phyloP scores from a whole-genome alignment of 257 asterid genomes.

The Prunella vulgaris region DNA sequence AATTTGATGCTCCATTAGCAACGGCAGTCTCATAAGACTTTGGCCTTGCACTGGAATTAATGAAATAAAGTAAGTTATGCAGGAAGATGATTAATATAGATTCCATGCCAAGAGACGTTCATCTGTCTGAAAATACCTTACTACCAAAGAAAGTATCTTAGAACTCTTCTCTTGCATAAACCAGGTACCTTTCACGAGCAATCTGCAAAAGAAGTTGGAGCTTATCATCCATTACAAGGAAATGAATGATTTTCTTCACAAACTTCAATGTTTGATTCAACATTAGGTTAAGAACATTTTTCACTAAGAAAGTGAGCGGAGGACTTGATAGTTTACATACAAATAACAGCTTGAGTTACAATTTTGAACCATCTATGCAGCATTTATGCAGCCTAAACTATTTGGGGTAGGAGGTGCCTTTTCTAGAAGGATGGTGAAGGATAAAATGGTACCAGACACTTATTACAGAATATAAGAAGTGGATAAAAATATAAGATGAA shows the following conservation, averaged over 20 bases:
- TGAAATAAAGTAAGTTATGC: constrained; percentile 5
- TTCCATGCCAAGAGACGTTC: background rate
- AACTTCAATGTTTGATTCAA: constrained; percentile 1
- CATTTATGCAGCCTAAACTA: background rate
- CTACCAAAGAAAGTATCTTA: constrained; percentile 67
- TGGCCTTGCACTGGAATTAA: constrained; percentile 61
- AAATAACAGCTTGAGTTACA: background rate
- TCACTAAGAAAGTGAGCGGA: background rate
- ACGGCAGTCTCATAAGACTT: constrained; percentile 35
- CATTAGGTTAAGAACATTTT: background rate
- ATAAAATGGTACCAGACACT: background rate
- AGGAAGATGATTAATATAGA: constrained; percentile 2
- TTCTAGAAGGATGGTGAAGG: background rate
- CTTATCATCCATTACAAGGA: constrained; percentile 18
- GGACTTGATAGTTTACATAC: background rate
- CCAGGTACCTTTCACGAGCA: constrained; percentile 86
- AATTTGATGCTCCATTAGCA: constrained; percentile 48
- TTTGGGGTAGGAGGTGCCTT: background rate
- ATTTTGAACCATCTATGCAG: background rate
- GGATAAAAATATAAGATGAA: background rate
- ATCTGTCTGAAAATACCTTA: constrained; percentile 34
- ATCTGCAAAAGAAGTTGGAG: constrained; percentile 40
- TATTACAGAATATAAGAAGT: background rate
- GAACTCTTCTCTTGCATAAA: constrained; percentile 86
- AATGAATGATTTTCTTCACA: constrained; percentile 9